Conservation (phyloP, 768 basidiomycete genomes). For the Sporobolomyces phaffii region DNA sequence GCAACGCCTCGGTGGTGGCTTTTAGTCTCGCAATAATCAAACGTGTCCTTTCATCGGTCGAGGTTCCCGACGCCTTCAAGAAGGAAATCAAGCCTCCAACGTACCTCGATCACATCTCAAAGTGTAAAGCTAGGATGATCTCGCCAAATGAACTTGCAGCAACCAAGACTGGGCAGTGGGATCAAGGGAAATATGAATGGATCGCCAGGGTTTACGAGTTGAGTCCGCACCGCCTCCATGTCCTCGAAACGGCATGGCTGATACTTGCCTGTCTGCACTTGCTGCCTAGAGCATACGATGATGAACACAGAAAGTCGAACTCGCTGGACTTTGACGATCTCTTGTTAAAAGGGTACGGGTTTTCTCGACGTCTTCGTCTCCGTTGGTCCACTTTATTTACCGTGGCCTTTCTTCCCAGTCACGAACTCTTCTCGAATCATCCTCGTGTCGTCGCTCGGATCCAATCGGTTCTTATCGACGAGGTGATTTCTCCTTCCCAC, state of each 20-base stretch:
- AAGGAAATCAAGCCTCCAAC: slow-evolving; percentile 53
- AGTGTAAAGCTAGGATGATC: slow-evolving; percentile 61
- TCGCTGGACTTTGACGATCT: slow-evolving; percentile 84
- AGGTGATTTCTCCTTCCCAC: neutral
- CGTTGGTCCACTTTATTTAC: too few relatives aligned
- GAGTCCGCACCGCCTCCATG: slow-evolving; percentile 40
- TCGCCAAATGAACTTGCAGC: slow-evolving; percentile 52
- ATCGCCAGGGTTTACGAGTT: slow-evolving; percentile 34
- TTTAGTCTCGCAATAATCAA: slow-evolving; percentile 38
- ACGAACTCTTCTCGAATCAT: slow-evolving; percentile 51
- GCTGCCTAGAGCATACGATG: slow-evolving; percentile 57
- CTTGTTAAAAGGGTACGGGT: slow-evolving; percentile 65
- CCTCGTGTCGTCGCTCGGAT: slow-evolving; percentile 57
- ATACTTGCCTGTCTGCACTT: too few relatives aligned
- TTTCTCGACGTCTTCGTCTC: too few relatives aligned
- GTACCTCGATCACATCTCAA: slow-evolving; percentile 63
- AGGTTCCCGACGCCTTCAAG: neutral
- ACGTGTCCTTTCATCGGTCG: slow-evolving; percentile 1
- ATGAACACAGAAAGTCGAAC: slow-evolving; percentile 57
- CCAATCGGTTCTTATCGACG: slow-evolving; percentile 52
- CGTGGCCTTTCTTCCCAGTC: neutral
- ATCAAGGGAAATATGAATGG: slow-evolving; percentile 47
- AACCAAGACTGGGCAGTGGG: slow-evolving; percentile 40
- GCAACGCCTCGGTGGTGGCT: too few relatives aligned
- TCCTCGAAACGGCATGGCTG: slow-evolving; percentile 13